Evolutionary conservation across 768 basidiomycete species (phyloP).

Genomic region (Russula abietina): DNA sequence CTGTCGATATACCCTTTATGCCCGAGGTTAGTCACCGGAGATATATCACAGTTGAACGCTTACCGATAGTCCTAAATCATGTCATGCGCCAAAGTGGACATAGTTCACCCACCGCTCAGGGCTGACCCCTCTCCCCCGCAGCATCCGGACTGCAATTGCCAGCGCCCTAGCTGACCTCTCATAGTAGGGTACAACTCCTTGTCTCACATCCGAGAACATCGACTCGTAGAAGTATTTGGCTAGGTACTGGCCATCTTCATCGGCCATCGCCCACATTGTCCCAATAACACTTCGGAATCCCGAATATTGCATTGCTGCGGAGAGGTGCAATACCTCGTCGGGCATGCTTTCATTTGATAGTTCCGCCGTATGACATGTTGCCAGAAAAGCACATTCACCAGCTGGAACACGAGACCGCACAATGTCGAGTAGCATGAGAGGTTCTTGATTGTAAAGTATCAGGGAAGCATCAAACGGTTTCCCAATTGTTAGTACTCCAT

Average conservation of each 20-base stretch:
- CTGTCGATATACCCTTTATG: too few species aligned
- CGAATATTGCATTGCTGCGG: slow-evolving; percentile 5
- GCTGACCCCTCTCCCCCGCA: neutral
- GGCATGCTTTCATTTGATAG: neutral
- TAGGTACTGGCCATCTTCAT: neutral
- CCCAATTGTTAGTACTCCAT: neutral
- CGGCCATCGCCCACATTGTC: neutral
- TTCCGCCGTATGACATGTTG: slow-evolving; percentile 16
- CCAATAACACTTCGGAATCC: neutral
- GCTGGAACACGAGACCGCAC: slow-evolving; percentile 1
- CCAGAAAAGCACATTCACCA: slow-evolving; percentile 15
- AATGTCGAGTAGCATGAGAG: slow-evolving; percentile 5
- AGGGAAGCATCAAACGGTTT: slow-evolving; percentile 5
- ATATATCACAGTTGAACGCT: too few species aligned
- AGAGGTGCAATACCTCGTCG: slow-evolving; percentile 19
- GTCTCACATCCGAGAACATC: neutral
- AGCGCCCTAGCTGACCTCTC: neutral
- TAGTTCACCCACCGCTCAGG: slow-evolving; percentile 13
- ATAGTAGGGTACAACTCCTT: neutral
- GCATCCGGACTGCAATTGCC: neutral
- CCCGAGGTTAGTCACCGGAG: too few species aligned
- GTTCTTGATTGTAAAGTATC: neutral
- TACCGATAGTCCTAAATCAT: neutral
- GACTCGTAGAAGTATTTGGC: neutral
- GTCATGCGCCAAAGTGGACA: slow-evolving; percentile 13